These are phyloP conservation scores for Cymbopogon flexuosus DNA, from an alignment of 202 grass and related monocot species.

Conservation along the genomic window DNA sequence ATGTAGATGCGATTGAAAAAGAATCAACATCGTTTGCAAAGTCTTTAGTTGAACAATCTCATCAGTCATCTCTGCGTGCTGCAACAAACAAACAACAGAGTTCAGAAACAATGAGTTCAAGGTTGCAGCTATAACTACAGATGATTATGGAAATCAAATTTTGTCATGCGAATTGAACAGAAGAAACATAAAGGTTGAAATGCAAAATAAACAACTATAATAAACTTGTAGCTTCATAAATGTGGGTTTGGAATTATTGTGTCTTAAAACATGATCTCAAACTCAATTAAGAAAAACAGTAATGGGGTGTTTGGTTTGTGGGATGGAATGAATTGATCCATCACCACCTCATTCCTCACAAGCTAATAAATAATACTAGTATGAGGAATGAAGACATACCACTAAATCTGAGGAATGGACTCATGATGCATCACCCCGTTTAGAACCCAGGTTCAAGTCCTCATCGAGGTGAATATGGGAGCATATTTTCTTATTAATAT, in stretches of 20 bases:
- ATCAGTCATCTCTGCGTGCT: constrained; percentile 94
- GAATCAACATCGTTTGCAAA: constrained; percentile 92
- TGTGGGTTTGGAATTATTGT: neutral
- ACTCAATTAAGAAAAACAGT: constrained; percentile 15
- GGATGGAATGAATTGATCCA: neutral
- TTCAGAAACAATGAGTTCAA: constrained; percentile 30
- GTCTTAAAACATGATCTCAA: neutral
- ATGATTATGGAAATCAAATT: constrained; percentile 25
- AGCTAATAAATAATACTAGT: neutral
- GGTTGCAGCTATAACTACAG: constrained; percentile 21
- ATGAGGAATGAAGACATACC: neutral
- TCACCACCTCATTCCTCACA: neutral
- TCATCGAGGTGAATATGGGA: neutral
- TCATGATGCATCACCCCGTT: neutral
- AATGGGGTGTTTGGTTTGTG: neutral
- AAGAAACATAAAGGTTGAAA: constrained; percentile 20
- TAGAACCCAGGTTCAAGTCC: neutral
- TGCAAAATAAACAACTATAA: constrained; percentile 17
- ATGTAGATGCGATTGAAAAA: constrained; percentile 88
- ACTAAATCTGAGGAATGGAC: neutral
- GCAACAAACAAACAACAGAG: constrained; percentile 28
- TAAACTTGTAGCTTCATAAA: neutral
- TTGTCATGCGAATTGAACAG: neutral
- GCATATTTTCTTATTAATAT: neutral
- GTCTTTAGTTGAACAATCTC: constrained; percentile 93